Conservation (phyloP, 2,329 filamentous ascomycete genomes). For the Colletotrichum chrysophilum region DNA sequence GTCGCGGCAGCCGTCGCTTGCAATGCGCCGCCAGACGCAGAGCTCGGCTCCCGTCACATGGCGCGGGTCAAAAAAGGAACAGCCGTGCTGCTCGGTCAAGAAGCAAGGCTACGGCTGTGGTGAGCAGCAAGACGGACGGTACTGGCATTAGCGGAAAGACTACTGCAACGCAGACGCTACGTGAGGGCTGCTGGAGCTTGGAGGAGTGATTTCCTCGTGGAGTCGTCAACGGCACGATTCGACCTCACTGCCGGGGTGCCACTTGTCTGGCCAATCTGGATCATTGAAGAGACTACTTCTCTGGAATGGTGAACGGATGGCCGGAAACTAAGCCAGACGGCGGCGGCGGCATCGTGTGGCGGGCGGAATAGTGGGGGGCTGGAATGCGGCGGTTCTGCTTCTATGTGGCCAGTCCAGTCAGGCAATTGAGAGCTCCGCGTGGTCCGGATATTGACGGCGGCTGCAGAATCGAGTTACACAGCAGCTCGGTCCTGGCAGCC, state of each 20-base stretch:
- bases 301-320: background rate
- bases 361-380: background rate
- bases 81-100: background rate
- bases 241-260: background rate
- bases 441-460: background rate
- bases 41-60: background rate
- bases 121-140: background rate
- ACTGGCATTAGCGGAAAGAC: background rate
- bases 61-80: background rate
- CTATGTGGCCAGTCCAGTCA: background rate
- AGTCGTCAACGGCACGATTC: background rate
- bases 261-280: background rate
- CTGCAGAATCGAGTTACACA: constrained; percentile 1
- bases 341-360: background rate
- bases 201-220: background rate
- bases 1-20: background rate
- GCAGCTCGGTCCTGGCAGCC: background rate
- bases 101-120: background rate
- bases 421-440: background rate
- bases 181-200: background rate
- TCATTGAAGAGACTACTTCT: background rate
- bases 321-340: background rate
- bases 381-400: background rate
- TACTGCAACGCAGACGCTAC: background rate
- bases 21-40: background rate